Conservation (phyloP, 495 filamentous ascomycete genomes). For the Darksidea phi region DNA sequence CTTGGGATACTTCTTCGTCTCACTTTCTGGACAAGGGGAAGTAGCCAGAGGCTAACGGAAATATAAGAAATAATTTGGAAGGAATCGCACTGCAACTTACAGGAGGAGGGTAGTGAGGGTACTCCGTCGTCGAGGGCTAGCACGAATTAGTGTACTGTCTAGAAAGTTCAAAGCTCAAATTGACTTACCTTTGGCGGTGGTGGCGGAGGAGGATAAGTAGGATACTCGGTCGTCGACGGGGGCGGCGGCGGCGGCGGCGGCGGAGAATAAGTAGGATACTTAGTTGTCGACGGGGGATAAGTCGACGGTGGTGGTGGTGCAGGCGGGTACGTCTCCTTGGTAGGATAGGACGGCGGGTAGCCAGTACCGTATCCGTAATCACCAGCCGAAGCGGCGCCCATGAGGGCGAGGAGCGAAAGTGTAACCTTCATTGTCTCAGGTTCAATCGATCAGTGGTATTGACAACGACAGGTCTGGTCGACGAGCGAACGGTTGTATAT, state of each 20-base stretch:
- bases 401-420: conserved; percentile 29
- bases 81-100: too few species aligned
- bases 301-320: too few species aligned
- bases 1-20: too few species aligned
- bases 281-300: too few species aligned
- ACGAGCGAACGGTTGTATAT: conserved; percentile 27
- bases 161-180: not conserved
- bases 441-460: not conserved
- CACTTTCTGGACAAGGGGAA: too few species aligned
- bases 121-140: not conserved
- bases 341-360: conserved; percentile 2
- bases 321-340: too few species aligned
- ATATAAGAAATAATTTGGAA: too few species aligned
- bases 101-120: not conserved
- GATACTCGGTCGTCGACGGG: not conserved
- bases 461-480: conserved; percentile 2
- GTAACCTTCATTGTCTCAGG: conserved; percentile 25
- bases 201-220: not conserved
- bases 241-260: too few species aligned
- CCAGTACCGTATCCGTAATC: conserved; percentile 18
- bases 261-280: too few species aligned
- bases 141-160: not conserved
- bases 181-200: conserved; percentile 1
- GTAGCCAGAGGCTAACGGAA: too few species aligned
- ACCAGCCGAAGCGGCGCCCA: conserved; percentile 21